Evolutionary conservation across 805 yeast species (phyloP).

Genomic region (Tetrapisispora namnaoensis): DNA sequence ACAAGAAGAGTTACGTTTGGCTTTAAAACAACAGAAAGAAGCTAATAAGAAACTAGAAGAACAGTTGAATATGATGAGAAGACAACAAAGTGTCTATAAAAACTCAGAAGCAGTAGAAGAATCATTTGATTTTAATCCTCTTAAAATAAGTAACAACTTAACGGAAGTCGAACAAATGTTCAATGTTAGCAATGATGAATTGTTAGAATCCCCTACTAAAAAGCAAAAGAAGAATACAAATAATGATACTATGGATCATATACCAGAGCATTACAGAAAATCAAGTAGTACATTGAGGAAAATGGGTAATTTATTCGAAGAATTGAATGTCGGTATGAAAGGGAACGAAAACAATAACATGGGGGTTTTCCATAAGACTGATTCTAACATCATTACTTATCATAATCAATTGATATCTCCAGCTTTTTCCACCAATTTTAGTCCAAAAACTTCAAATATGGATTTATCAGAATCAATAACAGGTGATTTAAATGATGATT

Average conservation of each 20-base stretch:
- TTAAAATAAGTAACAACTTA: not conserved
- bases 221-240: not conserved
- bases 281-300: conserved; percentile 2
- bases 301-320: conserved; percentile 3
- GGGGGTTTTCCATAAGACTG: not conserved
- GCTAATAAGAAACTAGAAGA: conserved; percentile 23
- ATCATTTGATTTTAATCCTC: not conserved
- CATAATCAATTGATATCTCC: conserved; percentile 4
- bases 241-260: not conserved
- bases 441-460: conserved; percentile 1
- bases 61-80: conserved; percentile 20
- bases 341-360: not conserved
- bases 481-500: not conserved
- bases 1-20: conserved; percentile 24
- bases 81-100: conserved; percentile 14
- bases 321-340: not conserved
- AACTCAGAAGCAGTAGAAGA: conserved; percentile 12
- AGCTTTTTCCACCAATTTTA: conserved; percentile 2
- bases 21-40: conserved; percentile 25
- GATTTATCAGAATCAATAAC: not conserved
- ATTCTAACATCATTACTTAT: conserved; percentile 2
- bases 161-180: not conserved
- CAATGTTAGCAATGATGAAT: not conserved
- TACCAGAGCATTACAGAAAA: conserved; percentile 1
- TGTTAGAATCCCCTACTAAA: conserved; percentile 2